phyloP scores from a whole-genome alignment of 2,329 filamentous ascomycete genomes.

The Aureobasidium sp. region DNA sequence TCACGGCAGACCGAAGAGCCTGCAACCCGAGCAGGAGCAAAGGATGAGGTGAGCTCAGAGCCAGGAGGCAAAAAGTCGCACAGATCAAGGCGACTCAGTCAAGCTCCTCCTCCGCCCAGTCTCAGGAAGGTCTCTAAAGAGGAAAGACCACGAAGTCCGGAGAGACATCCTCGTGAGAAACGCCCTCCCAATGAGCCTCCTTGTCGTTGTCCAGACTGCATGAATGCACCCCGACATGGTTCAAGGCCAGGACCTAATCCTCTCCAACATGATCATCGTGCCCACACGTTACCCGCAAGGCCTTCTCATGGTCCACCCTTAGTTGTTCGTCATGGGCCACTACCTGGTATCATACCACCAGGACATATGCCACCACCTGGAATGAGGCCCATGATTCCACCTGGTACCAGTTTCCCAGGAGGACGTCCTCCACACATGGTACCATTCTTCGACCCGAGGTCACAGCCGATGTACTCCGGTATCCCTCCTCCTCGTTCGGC shows the following conservation, averaged over 20 bases:
- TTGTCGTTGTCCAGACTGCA: not conserved
- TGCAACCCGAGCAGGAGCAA: not conserved
- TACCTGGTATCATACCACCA: not conserved
- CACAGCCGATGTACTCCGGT: not conserved
- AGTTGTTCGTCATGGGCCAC: not conserved
- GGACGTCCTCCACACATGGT: not conserved
- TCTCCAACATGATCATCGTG: not conserved
- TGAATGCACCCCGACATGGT: not conserved
- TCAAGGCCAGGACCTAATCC: not conserved
- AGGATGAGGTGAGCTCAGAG: not conserved
- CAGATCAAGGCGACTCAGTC: not conserved
- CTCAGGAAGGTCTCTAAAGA: not conserved
- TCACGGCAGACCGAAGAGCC: not conserved
- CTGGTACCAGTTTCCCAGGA: not conserved
- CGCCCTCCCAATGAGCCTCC: not conserved
- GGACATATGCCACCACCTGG: not conserved
- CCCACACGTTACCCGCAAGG: not conserved
- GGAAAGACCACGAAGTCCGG: not conserved
- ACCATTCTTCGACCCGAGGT: not conserved
- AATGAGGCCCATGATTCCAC: not conserved
- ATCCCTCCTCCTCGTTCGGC: not conserved
- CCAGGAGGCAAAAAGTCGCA: not conserved
- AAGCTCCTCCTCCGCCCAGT: not conserved
- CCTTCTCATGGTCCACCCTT: not conserved
- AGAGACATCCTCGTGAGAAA: not conserved